Base-by-base conservation (phyloP, 208 protist genomes). In the Leishmania braziliensis region DNA sequence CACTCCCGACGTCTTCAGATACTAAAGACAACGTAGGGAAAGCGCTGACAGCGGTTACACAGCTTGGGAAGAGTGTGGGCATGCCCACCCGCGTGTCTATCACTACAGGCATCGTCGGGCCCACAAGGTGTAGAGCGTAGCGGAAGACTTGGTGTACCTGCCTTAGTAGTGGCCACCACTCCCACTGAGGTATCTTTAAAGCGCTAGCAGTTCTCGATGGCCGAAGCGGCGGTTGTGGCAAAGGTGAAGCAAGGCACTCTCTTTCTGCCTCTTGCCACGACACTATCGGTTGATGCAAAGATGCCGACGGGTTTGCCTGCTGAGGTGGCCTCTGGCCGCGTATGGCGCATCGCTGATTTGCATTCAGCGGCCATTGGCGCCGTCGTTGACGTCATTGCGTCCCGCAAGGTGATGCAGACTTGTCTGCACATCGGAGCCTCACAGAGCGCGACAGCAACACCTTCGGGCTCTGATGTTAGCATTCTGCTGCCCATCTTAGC, bases 401-500 rank as follows among this genome's bases (percentile, higher is more conserved):
- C 65, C 16, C 9, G 36, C 36, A 12, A 36, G 65, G 18, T 46
- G 33, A 46, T 70, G 65, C 65, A 70, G 65, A n/a, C 33, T 20
- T 33, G 12, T 26, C 29, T 70, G 12, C 65, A 26, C 65, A 33
- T 46, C 23, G 65, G 65, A 20, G 12, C 36, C 65, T 70, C 65
- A 5, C 29, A 12, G 20, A 23, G 29, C 12, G 36, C 4, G 36
- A 33, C 20, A 39, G 16, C n/a, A 46, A n/a, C 12, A 43, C 65
- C 36, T 18, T 70, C 65, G 16, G 29, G 33, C 18, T 70, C 65
- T 46, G 18, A 12, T 33, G 14, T 70, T 36, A 56, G 77, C 20
- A 54, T 88, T 3, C 84, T 81, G 2, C 65, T 88, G 75, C 72
- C 81, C 12, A 63, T 84, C n/a, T 33, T 85, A 48, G 79, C 58